These are phyloP conservation scores for Geranium rotundifolium DNA, from an alignment of 345 rosid species.

Conservation along the genomic window DNA sequence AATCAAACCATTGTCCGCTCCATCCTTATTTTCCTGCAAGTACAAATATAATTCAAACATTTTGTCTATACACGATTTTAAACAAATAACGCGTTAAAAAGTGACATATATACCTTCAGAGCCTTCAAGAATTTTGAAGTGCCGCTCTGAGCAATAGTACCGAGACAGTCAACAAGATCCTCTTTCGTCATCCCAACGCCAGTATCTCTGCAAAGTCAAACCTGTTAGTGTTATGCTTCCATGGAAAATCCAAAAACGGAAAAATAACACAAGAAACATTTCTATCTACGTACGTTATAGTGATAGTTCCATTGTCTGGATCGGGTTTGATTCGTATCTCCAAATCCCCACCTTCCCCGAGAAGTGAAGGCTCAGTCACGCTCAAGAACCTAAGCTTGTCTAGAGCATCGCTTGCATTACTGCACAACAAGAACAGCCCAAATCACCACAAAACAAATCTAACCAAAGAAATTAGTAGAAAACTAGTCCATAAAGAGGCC, in stretches of 20 bases:
- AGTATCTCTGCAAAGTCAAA: conserved; percentile 52
- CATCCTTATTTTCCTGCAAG: conserved; percentile 83
- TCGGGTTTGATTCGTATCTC: conserved; percentile 88
- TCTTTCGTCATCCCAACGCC: conserved; percentile 99
- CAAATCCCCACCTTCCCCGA: conserved; percentile 79
- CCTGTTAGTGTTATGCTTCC: background rate
- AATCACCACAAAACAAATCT: conserved; percentile 7
- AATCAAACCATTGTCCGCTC: conserved; percentile 76
- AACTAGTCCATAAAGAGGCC: background rate
- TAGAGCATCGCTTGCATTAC: conserved; percentile 98
- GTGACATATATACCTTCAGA: conserved; percentile 42
- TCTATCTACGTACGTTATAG: conserved; percentile 42
- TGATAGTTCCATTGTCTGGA: conserved; percentile 78
- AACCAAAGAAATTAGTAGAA: background rate
- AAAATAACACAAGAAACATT: background rate
- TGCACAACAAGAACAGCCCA: conserved; percentile 19
- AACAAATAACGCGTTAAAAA: background rate
- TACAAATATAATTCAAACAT: background rate
- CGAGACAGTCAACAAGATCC: conserved; percentile 93
- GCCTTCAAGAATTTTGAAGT: conserved; percentile 92
- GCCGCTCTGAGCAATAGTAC: conserved; percentile 99
- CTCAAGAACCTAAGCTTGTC: conserved; percentile 91
- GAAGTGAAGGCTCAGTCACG: conserved; percentile 85
- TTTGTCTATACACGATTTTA: background rate
- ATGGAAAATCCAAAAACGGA: background rate